Evolutionary conservation across 1,284 basidiomycete genomes (phyloP), one percentile per base, ranked within the genome.

Genomic region (Tilletia walkeri): DNA sequence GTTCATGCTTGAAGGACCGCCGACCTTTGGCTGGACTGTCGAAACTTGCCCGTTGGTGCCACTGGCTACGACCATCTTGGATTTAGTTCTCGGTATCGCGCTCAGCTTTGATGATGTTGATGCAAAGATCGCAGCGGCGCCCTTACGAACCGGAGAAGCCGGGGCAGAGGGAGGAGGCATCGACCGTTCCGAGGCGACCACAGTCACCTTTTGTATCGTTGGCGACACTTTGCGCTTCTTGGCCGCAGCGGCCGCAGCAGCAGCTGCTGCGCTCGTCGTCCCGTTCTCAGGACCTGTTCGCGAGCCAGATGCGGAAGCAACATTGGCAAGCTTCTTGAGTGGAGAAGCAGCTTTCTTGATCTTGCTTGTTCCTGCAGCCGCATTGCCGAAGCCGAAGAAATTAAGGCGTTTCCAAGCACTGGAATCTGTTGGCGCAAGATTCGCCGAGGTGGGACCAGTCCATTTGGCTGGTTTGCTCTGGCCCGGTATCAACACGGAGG

Each of bases 151-250:
- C n/a, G 47, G 47, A 12, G 47, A 48, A 34, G 30, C 56, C 38
- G 56, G 30, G 4, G 14, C 59, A 12, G n/a, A 24, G 3, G 59
- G 16, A 34, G 41, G 41, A 45, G 41, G 41, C 6, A 7, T 14
- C 14, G 41, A 45, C 41, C 16, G 59, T 9, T 34, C 34, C 36
- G 30, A 36, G 18, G 59, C 59, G 18, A 36, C 6, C 4, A 36
- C 50, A 24, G 50, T 18, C 18, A 53, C 10, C n/a, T 18, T 53
- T 6, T 12, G 16, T 24, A 12, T 18, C 50, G 50, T 53, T 38
- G 59, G 59, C 12, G 59, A 63, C 16, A 63, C 59, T 41, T 63
- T 63, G 36, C 59, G 59, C 34, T 63, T 63, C 59, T 63, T 63
- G 4, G 59, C 59, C 36, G 59, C 7, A 16, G 34, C 30, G 38